phyloP scores from a whole-genome alignment of 495 filamentous ascomycete species.

The Monascus purpureus region DNA sequence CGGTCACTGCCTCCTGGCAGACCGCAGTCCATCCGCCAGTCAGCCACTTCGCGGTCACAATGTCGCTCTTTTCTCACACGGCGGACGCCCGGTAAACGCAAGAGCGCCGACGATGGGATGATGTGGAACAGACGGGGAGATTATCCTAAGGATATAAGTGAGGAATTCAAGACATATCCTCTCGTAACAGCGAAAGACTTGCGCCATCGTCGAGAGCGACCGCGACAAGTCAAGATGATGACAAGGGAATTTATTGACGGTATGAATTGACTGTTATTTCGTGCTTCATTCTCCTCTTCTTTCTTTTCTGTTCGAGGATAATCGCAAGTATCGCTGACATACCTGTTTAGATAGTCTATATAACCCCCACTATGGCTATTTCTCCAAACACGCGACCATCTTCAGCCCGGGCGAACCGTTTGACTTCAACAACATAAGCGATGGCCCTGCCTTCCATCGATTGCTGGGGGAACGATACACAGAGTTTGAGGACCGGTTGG shows the following conservation, averaged over 20 bases:
- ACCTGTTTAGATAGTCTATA: constrained; percentile 68
- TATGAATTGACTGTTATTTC: constrained; percentile 19
- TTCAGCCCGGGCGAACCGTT: constrained; percentile 91
- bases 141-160: constrained; percentile 57
- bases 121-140: constrained; percentile 71
- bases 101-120: constrained; percentile 16
- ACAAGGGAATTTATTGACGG: constrained; percentile 96
- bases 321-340: constrained; percentile 1
- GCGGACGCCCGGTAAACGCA: constrained; percentile 17
- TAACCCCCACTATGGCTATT: constrained; percentile 95
- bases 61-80: constrained; percentile 30
- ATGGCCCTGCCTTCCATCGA: constrained; percentile 70
- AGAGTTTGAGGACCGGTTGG: constrained; percentile 79
- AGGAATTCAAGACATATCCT: constrained; percentile 69
- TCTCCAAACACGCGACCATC: constrained; percentile 93
- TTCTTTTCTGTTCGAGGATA: no score
- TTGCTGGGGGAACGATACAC: constrained; percentile 67
- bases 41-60: constrained; percentile 18
- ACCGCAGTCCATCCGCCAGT: constrained; percentile 8
- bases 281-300: no score
- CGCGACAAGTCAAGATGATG: constrained; percentile 86
- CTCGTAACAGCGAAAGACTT: constrained; percentile 72
- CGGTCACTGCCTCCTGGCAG: constrained; percentile 5
- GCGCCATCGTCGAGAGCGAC: constrained; percentile 55
- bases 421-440: constrained; percentile 63